Base-by-base conservation (phyloP, 352 stramenopile species). In the Phytophthora tubulina region DNA sequence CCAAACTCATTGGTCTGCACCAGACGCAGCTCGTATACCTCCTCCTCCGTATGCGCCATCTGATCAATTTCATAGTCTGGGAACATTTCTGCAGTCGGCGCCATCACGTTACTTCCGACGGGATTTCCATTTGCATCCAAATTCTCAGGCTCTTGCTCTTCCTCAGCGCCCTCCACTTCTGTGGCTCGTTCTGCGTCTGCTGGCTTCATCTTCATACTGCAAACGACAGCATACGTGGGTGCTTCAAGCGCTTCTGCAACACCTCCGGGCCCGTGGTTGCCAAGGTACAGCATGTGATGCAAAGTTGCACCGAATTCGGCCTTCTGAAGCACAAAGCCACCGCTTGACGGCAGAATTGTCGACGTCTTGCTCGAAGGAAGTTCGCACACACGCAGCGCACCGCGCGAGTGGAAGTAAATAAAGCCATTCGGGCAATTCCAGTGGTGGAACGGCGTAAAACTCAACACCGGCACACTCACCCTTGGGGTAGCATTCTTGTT, bases 401-500 rank as follows among this genome's bases (percentile, higher is more conserved):
- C 89, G 10, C 86, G 78, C 4, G 88, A 96, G 57, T 96, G 89
- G 76, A 93, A 96, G 66, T 95, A 96, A 53, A 95, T 94, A 63
- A 96, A 96, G 0, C 89, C 89, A 60, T 94, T 91, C 2, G 89
- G 89, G 46, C 88, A 96, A 60, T 96, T 96, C 87, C 86, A 94
- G 55, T 96, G 89, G 36, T 96, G 86, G 69, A 96, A 96, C 1
- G 88, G 83, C 33, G 89, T 96, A 59, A 94, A 95, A 66, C 88
- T 93, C 50, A 96, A 76, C n/a, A 96, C 88, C 1, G 89, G 89
- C 1, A 96, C 86, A 14, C 80, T 90, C 15, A 93, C 79, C 32
- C 66, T 67, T 0, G 78, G 84, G n/a, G 76, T 61, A 13, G 68
- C 45, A 13, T 45, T 65, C 9, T 73, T 73, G 30, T 70, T 65